These are phyloP conservation scores for Microdochium nivale DNA, from an alignment of 2,329 filamentous ascomycete genomes.

Conservation along the genomic window DNA sequence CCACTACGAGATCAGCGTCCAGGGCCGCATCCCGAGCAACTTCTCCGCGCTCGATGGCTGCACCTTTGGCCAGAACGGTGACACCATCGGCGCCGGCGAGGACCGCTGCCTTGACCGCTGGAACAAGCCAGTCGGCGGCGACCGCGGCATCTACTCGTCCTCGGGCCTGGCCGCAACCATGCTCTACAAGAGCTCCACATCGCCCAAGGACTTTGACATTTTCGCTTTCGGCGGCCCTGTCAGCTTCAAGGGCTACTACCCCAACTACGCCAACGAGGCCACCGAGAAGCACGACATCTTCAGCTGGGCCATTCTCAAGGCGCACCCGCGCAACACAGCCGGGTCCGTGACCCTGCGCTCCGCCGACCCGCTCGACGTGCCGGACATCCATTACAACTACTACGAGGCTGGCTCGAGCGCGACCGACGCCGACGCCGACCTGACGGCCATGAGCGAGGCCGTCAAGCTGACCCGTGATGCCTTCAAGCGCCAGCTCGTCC, in stretches of 20 bases:
- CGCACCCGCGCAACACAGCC: slow-evolving; percentile 47
- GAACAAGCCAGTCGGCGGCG: slow-evolving; percentile 7
- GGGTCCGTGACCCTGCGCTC: slow-evolving; percentile 55
- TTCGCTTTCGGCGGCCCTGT: slow-evolving; percentile 29
- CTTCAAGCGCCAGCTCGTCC: slow-evolving; percentile 13
- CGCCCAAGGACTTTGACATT: slow-evolving; percentile 21
- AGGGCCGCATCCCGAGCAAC: slow-evolving; percentile 29
- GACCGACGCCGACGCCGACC: slow-evolving; percentile 35
- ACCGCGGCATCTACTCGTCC: slow-evolving; percentile 23
- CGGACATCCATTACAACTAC: slow-evolving; percentile 55
- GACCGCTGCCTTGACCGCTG: slow-evolving; percentile 22
- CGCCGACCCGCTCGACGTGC: slow-evolving; percentile 53
- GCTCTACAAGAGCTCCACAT: slow-evolving; percentile 15
- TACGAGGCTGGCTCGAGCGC: slow-evolving; percentile 43
- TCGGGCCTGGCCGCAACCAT: slow-evolving; percentile 22
- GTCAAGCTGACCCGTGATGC: slow-evolving; percentile 42
- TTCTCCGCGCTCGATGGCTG: slow-evolving; percentile 26
- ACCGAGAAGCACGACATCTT: slow-evolving; percentile 28
- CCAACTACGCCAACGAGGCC: slow-evolving; percentile 22
- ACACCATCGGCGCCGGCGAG: slow-evolving; percentile 17
- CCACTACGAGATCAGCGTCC: slow-evolving; percentile 37
- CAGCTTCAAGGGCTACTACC: slow-evolving; percentile 30
- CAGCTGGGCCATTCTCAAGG: slow-evolving; percentile 41
- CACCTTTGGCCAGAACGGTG: slow-evolving; percentile 17
- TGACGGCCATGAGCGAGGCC: slow-evolving; percentile 41